Evolutionary conservation across 1,284 basidiomycete genomes (phyloP).

Genomic region (Mycosarcoma mackinlayi): DNA sequence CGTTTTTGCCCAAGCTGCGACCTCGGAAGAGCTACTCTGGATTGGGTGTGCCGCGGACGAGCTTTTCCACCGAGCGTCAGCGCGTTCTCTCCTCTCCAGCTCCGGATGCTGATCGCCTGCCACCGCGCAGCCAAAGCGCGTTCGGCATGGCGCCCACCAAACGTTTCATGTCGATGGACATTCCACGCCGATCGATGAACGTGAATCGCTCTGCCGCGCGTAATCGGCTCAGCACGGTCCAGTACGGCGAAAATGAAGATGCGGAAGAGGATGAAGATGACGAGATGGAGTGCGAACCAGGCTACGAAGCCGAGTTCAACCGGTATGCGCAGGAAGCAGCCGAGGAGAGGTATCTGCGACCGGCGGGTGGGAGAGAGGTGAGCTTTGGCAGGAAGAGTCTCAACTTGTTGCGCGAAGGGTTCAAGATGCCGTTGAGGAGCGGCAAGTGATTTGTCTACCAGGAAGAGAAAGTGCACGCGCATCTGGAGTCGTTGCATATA

Average conservation of each 20-base stretch:
- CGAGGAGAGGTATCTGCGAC: conserved; percentile 14
- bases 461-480: too few relatives aligned
- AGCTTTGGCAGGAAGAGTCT: conserved; percentile 50
- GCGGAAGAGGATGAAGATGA: conserved; percentile 36
- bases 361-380: conserved; percentile 14
- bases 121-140: conserved; percentile 53
- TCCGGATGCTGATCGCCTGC: conserved; percentile 7
- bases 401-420: conserved; percentile 39
- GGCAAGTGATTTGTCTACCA: too few relatives aligned
- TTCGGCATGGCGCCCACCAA: conserved; percentile 48
- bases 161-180: conserved; percentile 42
- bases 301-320: conserved; percentile 45
- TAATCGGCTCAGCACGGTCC: conserved; percentile 22
- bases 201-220: conserved; percentile 11
- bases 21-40: conserved; percentile 36
- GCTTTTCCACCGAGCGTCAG: conserved; percentile 40
- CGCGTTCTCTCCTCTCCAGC: conserved; percentile 41
- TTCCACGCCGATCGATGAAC: conserved; percentile 37
- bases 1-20: conserved; percentile 27
- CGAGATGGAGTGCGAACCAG: conserved; percentile 44
- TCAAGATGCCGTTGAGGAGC: conserved; percentile 31
- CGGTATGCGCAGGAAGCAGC: conserved; percentile 40
- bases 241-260: conserved; percentile 23
- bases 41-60: conserved; percentile 26
- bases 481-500: too few relatives aligned